Percentiles rank a stretch among this genome's conserved stretches.
phyloP scores from a whole-genome alignment of 441 rosid species.

The Pelargonium australe region DNA sequence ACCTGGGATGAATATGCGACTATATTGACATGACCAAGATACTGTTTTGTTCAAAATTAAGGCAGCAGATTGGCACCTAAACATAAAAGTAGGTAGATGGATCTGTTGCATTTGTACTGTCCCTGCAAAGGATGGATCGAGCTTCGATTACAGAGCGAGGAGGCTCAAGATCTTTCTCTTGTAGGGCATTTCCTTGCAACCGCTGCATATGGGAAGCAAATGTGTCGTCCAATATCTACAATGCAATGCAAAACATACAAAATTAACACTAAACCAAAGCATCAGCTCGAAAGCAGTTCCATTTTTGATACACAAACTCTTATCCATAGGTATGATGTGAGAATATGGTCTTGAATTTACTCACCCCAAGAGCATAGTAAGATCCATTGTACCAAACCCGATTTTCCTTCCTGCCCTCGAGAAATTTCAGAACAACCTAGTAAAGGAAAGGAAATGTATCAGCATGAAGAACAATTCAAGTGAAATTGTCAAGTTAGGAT shows the following conservation, averaged over 20 bases:
- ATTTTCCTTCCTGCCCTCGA: slow-evolving; percentile 91
- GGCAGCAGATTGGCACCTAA: slow-evolving; percentile 17
- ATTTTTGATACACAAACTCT: too few species aligned
- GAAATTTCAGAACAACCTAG: slow-evolving; percentile 81
- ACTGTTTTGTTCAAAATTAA: background rate
- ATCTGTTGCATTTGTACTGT: slow-evolving; percentile 52
- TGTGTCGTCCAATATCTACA: slow-evolving; percentile 80
- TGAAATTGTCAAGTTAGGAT: background rate
- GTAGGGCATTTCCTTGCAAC: slow-evolving; percentile 67
- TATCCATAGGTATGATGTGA: background rate
- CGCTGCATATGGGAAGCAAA: slow-evolving; percentile 92
- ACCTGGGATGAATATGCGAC: background rate
- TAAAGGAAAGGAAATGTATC: slow-evolving; percentile 4
- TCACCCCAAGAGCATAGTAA: slow-evolving; percentile 86
- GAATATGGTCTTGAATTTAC: slow-evolving; percentile 14
- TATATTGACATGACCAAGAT: background rate
- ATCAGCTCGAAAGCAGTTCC: too few species aligned
- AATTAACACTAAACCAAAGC: background rate
- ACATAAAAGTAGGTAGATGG: slow-evolving; percentile 70
- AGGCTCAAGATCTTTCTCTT: slow-evolving; percentile 81
- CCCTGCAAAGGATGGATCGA: slow-evolving; percentile 90
- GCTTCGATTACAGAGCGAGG: slow-evolving; percentile 92
- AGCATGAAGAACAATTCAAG: background rate
- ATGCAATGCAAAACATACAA: slow-evolving; percentile 1
- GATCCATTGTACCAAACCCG: slow-evolving; percentile 88